Evolutionary conservation across 2,329 filamentous ascomycete genomes (phyloP), one percentile per base, ranked within the genome.

Genomic region (Apiospora rasikravindrae): DNA sequence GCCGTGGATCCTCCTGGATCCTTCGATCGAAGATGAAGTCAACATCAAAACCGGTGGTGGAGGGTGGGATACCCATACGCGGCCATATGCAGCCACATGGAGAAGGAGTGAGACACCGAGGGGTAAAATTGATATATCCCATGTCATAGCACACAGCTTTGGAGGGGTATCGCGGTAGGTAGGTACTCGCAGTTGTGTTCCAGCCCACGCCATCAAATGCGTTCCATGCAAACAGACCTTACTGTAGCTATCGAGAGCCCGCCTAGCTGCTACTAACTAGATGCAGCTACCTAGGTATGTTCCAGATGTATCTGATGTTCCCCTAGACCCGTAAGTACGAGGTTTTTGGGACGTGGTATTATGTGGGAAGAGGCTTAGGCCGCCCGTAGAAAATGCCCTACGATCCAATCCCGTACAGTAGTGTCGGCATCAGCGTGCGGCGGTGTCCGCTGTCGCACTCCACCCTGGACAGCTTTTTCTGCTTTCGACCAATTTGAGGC

Each of bases 61-160:
- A 37, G 29, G 53, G 19, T 37, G 57, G 22, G 33, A 22, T 40
- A 24, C 40, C 57, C 57, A 64, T 64, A 64, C 57, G 57, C 57
- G 33, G 33, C 57, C 57, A 40, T 40, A 64, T 64, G 57, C 57
- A 64, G 57, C 57, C 57, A 64, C 57, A 64, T 64, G 57, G 57
- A 24, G 57, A 40, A 26, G 6, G 37, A 16, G 33, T n/a, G 16
- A 40, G 29, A 49, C 33, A 40, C 33, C 33, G 33, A 64, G 22
- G 57, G 57, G 57, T 40, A 40, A 37, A 37, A 40, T 40, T 33
- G 57, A 64, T n/a, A n/a, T 64, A 64, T 40, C 57, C 57, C 53
- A 61, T 33, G 53, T 61, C 53, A 33, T 33, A 61, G 16, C 53
- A 61, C 53, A 37, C 33, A 26, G 49, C 49, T 29, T 64, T 13